These are phyloP conservation scores for Penicillium hesseltinei DNA, from an alignment of 2,329 filamentous ascomycete genomes.

Conservation along the genomic window DNA sequence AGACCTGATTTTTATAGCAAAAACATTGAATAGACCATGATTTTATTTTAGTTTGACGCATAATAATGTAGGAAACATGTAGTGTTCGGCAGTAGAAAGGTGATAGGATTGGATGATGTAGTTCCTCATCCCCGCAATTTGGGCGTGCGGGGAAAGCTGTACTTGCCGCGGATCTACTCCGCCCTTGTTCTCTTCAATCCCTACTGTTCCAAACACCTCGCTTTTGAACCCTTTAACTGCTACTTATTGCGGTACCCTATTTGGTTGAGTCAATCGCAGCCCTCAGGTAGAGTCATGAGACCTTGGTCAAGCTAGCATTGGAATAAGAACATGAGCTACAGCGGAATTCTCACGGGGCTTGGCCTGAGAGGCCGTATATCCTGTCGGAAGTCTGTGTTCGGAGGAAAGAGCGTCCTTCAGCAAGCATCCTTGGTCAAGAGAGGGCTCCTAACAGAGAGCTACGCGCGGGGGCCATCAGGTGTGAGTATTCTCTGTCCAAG, in stretches of 20 bases:
- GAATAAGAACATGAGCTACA: slow-evolving; percentile 17
- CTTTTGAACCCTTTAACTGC: too few species aligned
- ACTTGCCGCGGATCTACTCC: background rate
- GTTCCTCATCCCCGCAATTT: slow-evolving; percentile 9
- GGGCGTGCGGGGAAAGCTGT: slow-evolving; percentile 10
- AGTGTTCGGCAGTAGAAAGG: background rate
- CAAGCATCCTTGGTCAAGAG: slow-evolving; percentile 3
- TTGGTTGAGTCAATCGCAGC: background rate
- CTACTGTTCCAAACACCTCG: background rate
- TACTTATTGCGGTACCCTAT: background rate
- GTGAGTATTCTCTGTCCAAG: slow-evolving; percentile 11
- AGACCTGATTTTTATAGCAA: background rate
- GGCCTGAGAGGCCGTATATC: background rate
- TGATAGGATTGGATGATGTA: background rate
- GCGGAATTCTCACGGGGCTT: slow-evolving; percentile 3
- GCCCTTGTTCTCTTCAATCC: background rate
- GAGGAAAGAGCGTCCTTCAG: background rate
- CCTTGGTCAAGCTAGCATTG: background rate
- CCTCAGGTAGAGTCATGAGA: slow-evolving; percentile 8
- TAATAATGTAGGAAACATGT: background rate
- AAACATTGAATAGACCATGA: background rate
- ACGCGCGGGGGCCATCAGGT: slow-evolving; percentile 25
- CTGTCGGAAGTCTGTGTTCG: background rate
- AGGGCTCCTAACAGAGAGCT: slow-evolving; percentile 24
- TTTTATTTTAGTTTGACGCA: background rate